A percentile compares a stretch with the other conserved stretches of the same genome.
Conservation (phyloP, 2,329 filamentous ascomycete genomes). For the Annulohypoxylon truncatum region DNA sequence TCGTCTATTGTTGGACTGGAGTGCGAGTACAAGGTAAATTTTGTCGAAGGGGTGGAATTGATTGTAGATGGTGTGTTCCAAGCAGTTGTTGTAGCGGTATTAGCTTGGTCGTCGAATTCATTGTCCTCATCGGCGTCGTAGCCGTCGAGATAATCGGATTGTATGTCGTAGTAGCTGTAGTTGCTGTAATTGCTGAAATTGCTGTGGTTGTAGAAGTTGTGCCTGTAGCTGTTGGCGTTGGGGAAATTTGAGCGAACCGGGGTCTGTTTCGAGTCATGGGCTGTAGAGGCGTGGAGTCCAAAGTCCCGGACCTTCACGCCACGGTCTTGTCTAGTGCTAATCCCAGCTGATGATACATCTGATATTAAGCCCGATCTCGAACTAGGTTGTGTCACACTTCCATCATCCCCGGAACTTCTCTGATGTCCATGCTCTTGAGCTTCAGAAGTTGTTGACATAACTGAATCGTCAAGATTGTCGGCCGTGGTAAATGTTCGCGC, state of each 20-base stretch:
- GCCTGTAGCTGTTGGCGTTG: constrained; percentile 26
- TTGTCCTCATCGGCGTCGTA: constrained; percentile 36
- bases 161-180: constrained; percentile 16
- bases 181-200: not conserved
- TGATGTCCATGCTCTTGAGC: constrained; percentile 17
- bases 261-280: constrained; percentile 44
- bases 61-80: constrained; percentile 30
- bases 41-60: constrained; percentile 30
- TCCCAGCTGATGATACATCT: constrained; percentile 36
- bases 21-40: constrained; percentile 33
- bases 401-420: constrained; percentile 23
- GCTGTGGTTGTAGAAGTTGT: not conserved
- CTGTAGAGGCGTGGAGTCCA: constrained; percentile 41
- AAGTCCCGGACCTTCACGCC: constrained; percentile 46
- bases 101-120: constrained; percentile 23
- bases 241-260: constrained; percentile 41
- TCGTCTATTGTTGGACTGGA: constrained; percentile 29
- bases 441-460: constrained; percentile 12
- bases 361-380: constrained; percentile 37
- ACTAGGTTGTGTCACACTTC: constrained; percentile 37
- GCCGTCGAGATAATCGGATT: constrained; percentile 20
- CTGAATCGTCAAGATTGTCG: constrained; percentile 20
- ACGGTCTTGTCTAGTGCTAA: constrained; percentile 46
- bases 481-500: constrained; percentile 22
- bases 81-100: constrained; percentile 21